These are phyloP conservation scores for Ustilago bromivora DNA, from an alignment of 1,284 basidiomycete species.

Conservation along the genomic window DNA sequence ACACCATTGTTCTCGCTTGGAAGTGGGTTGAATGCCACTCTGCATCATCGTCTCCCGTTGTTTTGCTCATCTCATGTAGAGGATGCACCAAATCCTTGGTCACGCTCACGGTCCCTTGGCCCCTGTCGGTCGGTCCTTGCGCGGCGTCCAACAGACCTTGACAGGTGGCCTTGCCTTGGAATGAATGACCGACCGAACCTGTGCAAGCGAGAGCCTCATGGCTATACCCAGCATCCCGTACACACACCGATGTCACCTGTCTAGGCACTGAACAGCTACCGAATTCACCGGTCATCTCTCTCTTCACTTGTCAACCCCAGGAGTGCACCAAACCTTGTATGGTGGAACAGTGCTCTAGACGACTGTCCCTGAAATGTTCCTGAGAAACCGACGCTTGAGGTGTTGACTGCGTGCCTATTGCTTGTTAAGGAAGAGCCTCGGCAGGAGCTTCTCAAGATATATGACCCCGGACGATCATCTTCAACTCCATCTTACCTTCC, in stretches of 20 bases:
- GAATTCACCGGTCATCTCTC: slow-evolving; percentile 29
- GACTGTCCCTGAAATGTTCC: not conserved
- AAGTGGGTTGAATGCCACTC: not conserved
- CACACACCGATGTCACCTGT: slow-evolving; percentile 14
- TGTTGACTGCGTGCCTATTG: not conserved
- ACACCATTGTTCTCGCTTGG: not conserved
- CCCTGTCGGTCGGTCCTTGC: slow-evolving; percentile 31
- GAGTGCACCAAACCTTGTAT: slow-evolving; percentile 12
- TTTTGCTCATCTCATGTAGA: not conserved
- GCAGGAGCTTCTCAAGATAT: slow-evolving; percentile 14
- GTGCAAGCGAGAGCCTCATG: not conserved
- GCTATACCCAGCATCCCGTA: slow-evolving; percentile 16
- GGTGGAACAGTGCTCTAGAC: not conserved
- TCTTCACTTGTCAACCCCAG: not conserved
- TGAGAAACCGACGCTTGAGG: not conserved
- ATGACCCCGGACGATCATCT: slow-evolving; percentile 5
- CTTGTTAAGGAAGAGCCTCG: not conserved
- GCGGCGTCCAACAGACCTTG: slow-evolving; percentile 16
- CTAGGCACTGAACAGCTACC: slow-evolving; percentile 22
- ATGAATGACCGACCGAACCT: slow-evolving; percentile 6
- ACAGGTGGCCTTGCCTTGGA: slow-evolving; percentile 4
- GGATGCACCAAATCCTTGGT: slow-evolving; percentile 4
- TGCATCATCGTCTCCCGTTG: slow-evolving; percentile 5
- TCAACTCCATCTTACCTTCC: not conserved
- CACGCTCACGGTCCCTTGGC: not conserved